Evolutionary conservation across 768 basidiomycete species (phyloP).

Genomic region (Leccinum ochraceum): DNA sequence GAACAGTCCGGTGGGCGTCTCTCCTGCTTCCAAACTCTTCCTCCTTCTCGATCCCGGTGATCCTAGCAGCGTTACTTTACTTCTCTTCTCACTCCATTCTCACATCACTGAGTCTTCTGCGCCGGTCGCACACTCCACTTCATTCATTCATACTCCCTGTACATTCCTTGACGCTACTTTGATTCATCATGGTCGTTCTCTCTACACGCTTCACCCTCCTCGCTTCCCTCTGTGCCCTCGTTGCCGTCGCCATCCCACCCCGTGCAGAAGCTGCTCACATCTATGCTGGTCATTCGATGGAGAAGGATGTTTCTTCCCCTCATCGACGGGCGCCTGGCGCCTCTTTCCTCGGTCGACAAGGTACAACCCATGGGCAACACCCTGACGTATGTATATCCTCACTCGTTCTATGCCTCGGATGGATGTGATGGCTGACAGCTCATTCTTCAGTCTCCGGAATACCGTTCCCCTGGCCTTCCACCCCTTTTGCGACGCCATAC

Average conservation of each 20-base stretch:
- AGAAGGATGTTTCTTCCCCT: constrained; percentile 5
- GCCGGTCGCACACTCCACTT: constrained; percentile 25
- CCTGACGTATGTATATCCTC: constrained; percentile 5
- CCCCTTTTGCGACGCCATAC: constrained; percentile 19
- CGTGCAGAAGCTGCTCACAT: constrained; percentile 44
- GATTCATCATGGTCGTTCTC: constrained; percentile 49
- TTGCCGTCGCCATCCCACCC: constrained; percentile 36
- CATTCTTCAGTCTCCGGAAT: constrained; percentile 1
- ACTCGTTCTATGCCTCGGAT: background rate
- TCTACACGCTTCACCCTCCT: constrained; percentile 47
- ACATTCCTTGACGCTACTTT: constrained; percentile 16
- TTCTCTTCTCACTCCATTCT: constrained; percentile 20
- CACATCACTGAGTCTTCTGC: constrained; percentile 24
- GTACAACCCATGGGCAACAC: background rate
- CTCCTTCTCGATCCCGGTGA: constrained; percentile 56
- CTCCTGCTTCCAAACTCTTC: constrained; percentile 37
- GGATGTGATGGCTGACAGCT: background rate
- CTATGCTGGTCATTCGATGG: constrained; percentile 18
- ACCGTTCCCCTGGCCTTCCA: constrained; percentile 10
- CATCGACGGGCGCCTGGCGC: background rate
- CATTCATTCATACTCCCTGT: constrained; percentile 6
- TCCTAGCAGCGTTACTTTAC: constrained; percentile 32
- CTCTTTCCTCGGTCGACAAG: background rate
- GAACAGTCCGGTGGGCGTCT: constrained; percentile 8
- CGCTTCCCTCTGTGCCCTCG: constrained; percentile 45